Evolutionary conservation across 1,139 yeast genomes (phyloP).

Genomic region (Debaryomycetaceae sp.): DNA sequence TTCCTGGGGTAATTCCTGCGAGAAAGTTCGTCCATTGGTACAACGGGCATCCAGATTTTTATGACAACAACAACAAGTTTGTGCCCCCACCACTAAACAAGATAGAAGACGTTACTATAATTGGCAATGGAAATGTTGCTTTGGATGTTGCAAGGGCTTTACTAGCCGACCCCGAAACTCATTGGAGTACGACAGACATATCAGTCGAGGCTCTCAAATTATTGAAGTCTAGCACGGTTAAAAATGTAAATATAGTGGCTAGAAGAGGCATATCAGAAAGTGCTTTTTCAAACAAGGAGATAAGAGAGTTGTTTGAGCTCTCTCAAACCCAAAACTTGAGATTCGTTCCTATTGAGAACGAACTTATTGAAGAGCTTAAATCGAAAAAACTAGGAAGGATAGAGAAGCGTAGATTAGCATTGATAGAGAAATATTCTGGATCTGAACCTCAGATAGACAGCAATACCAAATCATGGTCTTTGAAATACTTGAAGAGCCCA

Average conservation of each 20-base stretch:
- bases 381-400: slow-evolving; percentile 55
- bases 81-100: slow-evolving; percentile 53
- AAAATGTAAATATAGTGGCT: slow-evolving; percentile 70
- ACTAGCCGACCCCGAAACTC: slow-evolving; percentile 50
- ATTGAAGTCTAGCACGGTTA: slow-evolving; percentile 52
- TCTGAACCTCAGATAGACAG: slow-evolving; percentile 16
- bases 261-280: slow-evolving; percentile 81
- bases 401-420: slow-evolving; percentile 63
- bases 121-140: slow-evolving; percentile 99
- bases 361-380: slow-evolving; percentile 38
- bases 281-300: slow-evolving; percentile 90
- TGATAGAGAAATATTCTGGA: slow-evolving; percentile 54
- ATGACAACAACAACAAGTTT: slow-evolving; percentile 27
- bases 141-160: slow-evolving; percentile 83
- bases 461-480: slow-evolving; percentile 54
- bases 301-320: slow-evolving; percentile 76
- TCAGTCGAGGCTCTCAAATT: slow-evolving; percentile 55
- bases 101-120: slow-evolving; percentile 65
- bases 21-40: slow-evolving; percentile 94
- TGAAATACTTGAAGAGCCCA: slow-evolving; percentile 73
- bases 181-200: slow-evolving; percentile 75
- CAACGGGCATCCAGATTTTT: slow-evolving; percentile 75
- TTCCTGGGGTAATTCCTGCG: slow-evolving; percentile 74
- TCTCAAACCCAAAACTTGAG: slow-evolving; percentile 46
- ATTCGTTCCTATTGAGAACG: slow-evolving; percentile 53